Evolutionary conservation across 2,329 filamentous ascomycete genomes (phyloP).

Genomic region (Xylariales sp.): DNA sequence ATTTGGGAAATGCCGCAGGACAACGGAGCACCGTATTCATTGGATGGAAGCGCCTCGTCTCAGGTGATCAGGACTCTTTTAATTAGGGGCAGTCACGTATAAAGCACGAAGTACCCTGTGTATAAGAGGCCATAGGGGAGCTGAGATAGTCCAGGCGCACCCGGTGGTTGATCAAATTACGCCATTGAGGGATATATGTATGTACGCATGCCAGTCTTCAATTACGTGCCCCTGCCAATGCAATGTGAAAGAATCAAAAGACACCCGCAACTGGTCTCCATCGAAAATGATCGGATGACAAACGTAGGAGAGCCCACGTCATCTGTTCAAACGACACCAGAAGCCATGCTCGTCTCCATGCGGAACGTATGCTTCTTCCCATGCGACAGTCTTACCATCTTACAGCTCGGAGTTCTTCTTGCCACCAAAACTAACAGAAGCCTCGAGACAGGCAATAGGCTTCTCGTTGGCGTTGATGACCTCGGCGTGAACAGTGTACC

Average conservation of each 20-base stretch:
- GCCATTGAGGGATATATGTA: neutral
- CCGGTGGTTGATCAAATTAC: neutral
- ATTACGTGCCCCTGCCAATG: slow-evolving; percentile 2
- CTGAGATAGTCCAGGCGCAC: slow-evolving; percentile 2
- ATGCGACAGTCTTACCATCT: too few species aligned
- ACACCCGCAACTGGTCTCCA: too few species aligned
- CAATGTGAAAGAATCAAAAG: too few species aligned
- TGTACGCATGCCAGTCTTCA: neutral
- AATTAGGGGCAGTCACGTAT: slow-evolving; percentile 14
- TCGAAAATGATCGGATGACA: too few species aligned
- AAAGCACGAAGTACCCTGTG: slow-evolving; percentile 10
- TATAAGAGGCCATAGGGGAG: slow-evolving; percentile 10
- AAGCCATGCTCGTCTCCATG: too few species aligned
- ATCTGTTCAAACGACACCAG: too few species aligned
- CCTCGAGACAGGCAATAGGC: slow-evolving; percentile 82
- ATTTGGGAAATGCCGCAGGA: too few species aligned
- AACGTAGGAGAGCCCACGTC: too few species aligned
- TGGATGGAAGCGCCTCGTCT: too few species aligned
- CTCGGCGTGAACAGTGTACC: slow-evolving; percentile 83
- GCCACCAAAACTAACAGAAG: slow-evolving; percentile 60
- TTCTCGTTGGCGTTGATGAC: slow-evolving; percentile 69
- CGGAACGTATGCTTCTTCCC: too few species aligned
- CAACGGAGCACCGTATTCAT: too few species aligned
- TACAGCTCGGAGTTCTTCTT: slow-evolving; percentile 39
- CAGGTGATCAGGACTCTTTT: too few species aligned